Evolutionary conservation across 768 basidiomycete species (phyloP), one percentile per base, ranked within the genome.

Genomic region (Trametes sanguinea): DNA sequence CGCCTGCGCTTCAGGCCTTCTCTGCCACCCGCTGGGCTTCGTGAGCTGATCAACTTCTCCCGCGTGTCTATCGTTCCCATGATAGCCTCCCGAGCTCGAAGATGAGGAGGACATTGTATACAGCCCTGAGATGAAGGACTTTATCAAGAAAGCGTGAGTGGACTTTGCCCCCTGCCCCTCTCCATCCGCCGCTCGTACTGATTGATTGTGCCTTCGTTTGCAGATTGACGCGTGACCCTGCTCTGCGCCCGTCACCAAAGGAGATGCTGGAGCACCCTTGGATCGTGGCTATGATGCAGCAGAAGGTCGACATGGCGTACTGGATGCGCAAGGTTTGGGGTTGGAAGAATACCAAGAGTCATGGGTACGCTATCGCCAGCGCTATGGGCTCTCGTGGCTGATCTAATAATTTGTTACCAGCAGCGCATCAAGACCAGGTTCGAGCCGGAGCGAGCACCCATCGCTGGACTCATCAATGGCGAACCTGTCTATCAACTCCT

Each of bases 311-410:
- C 62, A 95, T 96, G 92, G 89, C 86, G 6, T 85, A 84, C 69
- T 96, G 93, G 93, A 88, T 94, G 60, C 81, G 87, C 64, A 82
- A 90, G 70, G 88, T 94, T 44, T 94, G 90, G 90, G 85, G 83
- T 60, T 93, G 90, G 90, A 80, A 81, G 54, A 81, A 80, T 17
- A 67, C 44, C 58, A 67, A 68, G 51, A 69, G 67, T 57, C 74
- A 74, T 27, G 56, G 64, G 75, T 76, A 64, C 48, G 72, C 61
- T 45, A n/a, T 6, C 27, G n/a, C 4, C 2, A 4, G 6, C 59
- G 29, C 44, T 27, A 30, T 50, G 13, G 58, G 52, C 57, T 17
- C 14, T n/a, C 45, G 13, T 39, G 33, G 3, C 51, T 44, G 17
- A 60, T n/a, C 29, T 22, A 33, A 46, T 40, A 37, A 5, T 29